Conservation (phyloP, 495 filamentous ascomycete genomes). For the Hypoxylon cercidicola region DNA sequence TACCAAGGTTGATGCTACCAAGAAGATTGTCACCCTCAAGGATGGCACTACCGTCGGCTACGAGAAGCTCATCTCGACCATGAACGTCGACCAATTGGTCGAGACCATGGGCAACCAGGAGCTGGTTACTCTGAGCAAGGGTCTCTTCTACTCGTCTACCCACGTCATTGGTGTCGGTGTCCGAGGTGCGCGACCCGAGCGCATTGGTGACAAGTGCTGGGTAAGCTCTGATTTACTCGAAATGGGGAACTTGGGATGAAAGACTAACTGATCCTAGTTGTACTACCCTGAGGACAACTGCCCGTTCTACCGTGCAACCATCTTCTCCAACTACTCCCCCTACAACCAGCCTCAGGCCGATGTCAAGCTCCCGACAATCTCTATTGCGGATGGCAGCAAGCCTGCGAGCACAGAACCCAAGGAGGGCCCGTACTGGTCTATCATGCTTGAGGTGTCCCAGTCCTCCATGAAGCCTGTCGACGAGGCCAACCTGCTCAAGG, state of each 20-base stretch:
- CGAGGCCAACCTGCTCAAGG: slow-evolving; percentile 79
- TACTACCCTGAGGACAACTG: slow-evolving; percentile 99
- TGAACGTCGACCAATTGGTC: slow-evolving; percentile 91
- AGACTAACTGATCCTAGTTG: slow-evolving; percentile 64
- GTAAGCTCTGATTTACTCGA: too few relatives aligned
- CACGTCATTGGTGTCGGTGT: slow-evolving; percentile 98
- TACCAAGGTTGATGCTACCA: slow-evolving; percentile 82
- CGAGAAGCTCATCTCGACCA: slow-evolving; percentile 91
- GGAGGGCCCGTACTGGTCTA: slow-evolving; percentile 98
- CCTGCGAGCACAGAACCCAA: slow-evolving; percentile 72
- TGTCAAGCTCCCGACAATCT: slow-evolving; percentile 86
- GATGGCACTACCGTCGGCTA: slow-evolving; percentile 94
- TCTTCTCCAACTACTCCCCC: slow-evolving; percentile 99
- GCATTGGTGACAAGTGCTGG: slow-evolving; percentile 99
- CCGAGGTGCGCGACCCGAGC: slow-evolving; percentile 89
- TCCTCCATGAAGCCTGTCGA: slow-evolving; percentile 95
- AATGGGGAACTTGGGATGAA: too few relatives aligned
- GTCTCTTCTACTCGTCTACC: slow-evolving; percentile 95
- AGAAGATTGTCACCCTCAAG: slow-evolving; percentile 81
- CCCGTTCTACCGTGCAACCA: slow-evolving; percentile 99
- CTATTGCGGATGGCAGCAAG: slow-evolving; percentile 85
- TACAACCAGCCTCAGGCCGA: slow-evolving; percentile 91
- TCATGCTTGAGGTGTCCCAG: slow-evolving; percentile 99
- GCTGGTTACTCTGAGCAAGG: slow-evolving; percentile 83
- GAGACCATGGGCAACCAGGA: slow-evolving; percentile 89